Base-by-base conservation (phyloP, 768 basidiomycete genomes). In the Leccinum imitatum region DNA sequence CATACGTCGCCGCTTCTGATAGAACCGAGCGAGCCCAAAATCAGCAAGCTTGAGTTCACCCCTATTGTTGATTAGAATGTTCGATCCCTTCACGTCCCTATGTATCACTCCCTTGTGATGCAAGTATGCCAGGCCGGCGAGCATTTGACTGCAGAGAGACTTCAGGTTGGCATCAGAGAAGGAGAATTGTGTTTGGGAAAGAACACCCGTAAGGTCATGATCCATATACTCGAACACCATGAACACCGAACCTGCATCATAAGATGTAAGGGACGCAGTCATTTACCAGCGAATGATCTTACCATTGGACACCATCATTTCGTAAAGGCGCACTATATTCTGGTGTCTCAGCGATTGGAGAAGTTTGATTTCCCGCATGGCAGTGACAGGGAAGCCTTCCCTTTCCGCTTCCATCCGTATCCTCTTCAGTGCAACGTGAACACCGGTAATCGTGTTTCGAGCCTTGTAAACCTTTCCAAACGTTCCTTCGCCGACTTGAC, bases 221-320 rank as follows among this genome's bases (percentile, higher is more conserved):
- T 99, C 95, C 92, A 97, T 92, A 74, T 99, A 99, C 73, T 98
- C 95, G 68, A 98, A 94, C 41, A 99, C 96, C 97, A 99, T 99
- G 76, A 93, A 96, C 46, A 97, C 95, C 52, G 90, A 88, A 59
- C 94, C 96, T 98, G 67, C 6, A 17, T 19, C n/a, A 46, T 19
- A 53, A 57, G 60, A 11, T 9, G 33, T 71, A 37, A 73, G 57
- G n/a, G 13, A 37, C 14, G 23, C 10, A 13, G 0, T 10, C 11
- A 55, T 27, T 39, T 48, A 10, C 44, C 2, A 30, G 19, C 9
- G 11, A 48, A 57, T 8, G 17, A 13, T 65, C 84, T 64, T 66
- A 95, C 97, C 95, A 66, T 93, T 91, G 1, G 95, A 93, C 7
- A 98, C 95, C 90, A 99, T 95, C 95, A 99, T 99, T 76, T 99